phyloP scores from a whole-genome alignment of 805 yeast genomes.

The Suhomyces xylopsoci region DNA sequence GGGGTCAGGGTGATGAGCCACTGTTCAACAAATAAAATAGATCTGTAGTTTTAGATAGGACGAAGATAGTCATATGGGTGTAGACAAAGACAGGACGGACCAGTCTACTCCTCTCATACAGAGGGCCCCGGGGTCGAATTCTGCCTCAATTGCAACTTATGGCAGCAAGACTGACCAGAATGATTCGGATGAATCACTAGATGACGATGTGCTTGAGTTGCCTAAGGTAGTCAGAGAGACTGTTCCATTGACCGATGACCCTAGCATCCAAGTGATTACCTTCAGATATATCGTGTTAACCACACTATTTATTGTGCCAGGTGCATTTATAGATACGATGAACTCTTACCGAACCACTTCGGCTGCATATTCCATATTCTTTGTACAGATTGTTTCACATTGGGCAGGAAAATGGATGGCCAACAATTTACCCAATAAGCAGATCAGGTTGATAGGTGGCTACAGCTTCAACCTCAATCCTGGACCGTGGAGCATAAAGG shows the following conservation, averaged over 20 bases:
- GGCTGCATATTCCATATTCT: slow-evolving; percentile 50
- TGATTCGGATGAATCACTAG: neutral
- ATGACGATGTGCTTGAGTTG: slow-evolving; percentile 22
- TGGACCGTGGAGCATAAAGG: slow-evolving; percentile 56
- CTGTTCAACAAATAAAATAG: neutral
- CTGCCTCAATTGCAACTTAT: neutral
- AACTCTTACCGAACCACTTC: slow-evolving; percentile 43
- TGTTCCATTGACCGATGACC: slow-evolving; percentile 40
- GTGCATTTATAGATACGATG: slow-evolving; percentile 42
- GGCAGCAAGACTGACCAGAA: neutral
- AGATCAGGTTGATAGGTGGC: slow-evolving; percentile 14
- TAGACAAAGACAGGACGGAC: neutral
- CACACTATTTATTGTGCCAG: slow-evolving; percentile 36
- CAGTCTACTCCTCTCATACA: neutral
- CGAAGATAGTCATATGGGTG: neutral
- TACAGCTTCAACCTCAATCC: slow-evolving; percentile 43
- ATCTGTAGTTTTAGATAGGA: neutral
- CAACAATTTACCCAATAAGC: slow-evolving; percentile 32
- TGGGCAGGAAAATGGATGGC: slow-evolving; percentile 49
- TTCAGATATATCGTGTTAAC: slow-evolving; percentile 35
- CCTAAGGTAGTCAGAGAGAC: slow-evolving; percentile 34
- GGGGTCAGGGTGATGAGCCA: neutral
- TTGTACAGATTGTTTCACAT: slow-evolving; percentile 49
- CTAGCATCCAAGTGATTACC: slow-evolving; percentile 35
- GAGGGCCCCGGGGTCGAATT: neutral